A percentile compares a stretch with the other conserved stretches of the same genome.
These are phyloP conservation scores for Diplodia mutila DNA, from an alignment of 2,329 filamentous ascomycete species.

Conservation along the genomic window DNA sequence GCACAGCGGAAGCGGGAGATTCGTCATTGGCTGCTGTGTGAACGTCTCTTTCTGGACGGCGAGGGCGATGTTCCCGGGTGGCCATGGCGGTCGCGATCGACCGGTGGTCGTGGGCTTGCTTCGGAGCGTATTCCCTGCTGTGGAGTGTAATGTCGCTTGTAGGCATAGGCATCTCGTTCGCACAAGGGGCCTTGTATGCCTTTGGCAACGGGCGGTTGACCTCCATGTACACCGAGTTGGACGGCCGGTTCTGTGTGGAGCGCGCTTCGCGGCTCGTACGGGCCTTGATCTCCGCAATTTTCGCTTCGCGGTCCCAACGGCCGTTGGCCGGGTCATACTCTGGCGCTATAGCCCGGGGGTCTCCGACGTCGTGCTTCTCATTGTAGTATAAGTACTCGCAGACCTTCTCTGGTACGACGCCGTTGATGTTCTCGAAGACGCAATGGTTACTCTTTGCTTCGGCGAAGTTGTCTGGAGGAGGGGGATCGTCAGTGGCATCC, in stretches of 20 bases:
- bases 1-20: no score
- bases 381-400: conserved; percentile 85
- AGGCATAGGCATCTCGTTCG: no score
- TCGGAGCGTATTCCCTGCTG: no score
- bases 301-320: conserved; percentile 12
- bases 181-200: conserved; percentile 1
- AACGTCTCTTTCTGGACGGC: no score
- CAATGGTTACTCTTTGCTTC: conserved; percentile 69
- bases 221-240: neutral
- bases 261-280: conserved; percentile 15
- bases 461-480: conserved; percentile 60
- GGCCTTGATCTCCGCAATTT: conserved; percentile 16
- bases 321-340: conserved; percentile 4
- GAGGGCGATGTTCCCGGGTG: no score
- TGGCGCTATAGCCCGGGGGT: neutral
- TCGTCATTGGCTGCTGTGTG: no score
- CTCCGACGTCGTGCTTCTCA: conserved; percentile 61
- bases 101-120: no score
- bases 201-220: neutral
- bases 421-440: conserved; percentile 72
- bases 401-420: conserved; percentile 75
- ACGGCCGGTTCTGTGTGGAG: neutral
- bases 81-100: no score
- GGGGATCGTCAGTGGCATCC: neutral
- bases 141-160: no score